A percentile compares a stretch with the other conserved stretches of the same genome.
These are phyloP conservation scores for Zasmidium cellare DNA, from an alignment of 2,329 filamentous ascomycete genomes.

Conservation along the genomic window DNA sequence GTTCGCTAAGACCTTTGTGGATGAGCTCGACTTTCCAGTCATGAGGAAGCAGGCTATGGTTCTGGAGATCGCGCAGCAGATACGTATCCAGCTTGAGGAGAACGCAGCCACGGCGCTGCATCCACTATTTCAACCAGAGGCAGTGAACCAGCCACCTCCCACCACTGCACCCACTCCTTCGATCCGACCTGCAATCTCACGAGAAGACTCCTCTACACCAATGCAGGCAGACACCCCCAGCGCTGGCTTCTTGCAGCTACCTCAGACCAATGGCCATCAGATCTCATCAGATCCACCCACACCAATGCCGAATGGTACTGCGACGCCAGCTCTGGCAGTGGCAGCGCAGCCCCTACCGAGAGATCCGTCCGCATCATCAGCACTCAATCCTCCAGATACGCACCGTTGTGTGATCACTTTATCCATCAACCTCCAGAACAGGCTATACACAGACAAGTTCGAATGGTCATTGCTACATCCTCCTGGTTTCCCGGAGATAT, in stretches of 20 bases:
- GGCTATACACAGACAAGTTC: conserved; percentile 94
- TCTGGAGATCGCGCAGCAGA: conserved; percentile 85
- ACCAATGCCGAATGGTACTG: conserved; percentile 48
- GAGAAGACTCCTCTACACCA: conserved; percentile 52
- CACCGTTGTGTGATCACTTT: conserved; percentile 91
- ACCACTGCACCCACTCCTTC: conserved; percentile 32
- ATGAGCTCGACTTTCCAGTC: conserved; percentile 88
- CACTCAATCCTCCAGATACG: conserved; percentile 87
- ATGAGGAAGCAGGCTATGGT: conserved; percentile 63
- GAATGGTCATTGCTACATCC: conserved; percentile 95
- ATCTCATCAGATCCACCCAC: conserved; percentile 45
- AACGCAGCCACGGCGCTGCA: conserved; percentile 93
- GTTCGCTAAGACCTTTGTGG: conserved; percentile 86
- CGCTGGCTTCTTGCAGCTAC: conserved; percentile 38
- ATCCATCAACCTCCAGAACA: conserved; percentile 87
- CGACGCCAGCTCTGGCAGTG: conserved; percentile 61
- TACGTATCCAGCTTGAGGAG: conserved; percentile 91
- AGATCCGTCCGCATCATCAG: conserved; percentile 43
- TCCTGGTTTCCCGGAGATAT: conserved; percentile 85
- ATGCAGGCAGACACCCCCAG: conserved; percentile 31
- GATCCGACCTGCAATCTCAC: conserved; percentile 44
- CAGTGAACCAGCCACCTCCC: conserved; percentile 28
- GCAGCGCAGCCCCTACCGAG: conserved; percentile 61
- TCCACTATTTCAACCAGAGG: conserved; percentile 75
- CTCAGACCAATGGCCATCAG: conserved; percentile 51